Evolutionary conservation across 306 rosid genomes (phyloP).

Genomic region (Coriaria nepalensis): DNA sequence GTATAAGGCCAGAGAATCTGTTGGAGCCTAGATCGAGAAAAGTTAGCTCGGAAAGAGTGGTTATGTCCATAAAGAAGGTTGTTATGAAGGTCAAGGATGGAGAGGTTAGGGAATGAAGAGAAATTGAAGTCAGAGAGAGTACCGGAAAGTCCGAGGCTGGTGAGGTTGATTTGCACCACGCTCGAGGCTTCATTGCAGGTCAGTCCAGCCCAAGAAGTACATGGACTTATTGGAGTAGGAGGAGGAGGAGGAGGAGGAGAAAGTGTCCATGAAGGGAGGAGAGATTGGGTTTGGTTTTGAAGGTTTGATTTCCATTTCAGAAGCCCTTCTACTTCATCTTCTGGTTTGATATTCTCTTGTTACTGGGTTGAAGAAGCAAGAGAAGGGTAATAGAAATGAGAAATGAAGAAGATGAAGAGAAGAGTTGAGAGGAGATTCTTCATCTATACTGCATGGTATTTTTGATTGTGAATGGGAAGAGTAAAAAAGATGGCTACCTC

Average conservation of each 20-base stretch:
- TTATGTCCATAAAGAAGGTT: slow-evolving; percentile 5
- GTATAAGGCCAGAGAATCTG: slow-evolving; percentile 4
- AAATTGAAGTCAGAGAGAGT: slow-evolving; percentile 7
- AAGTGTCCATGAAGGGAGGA: slow-evolving; percentile 13
- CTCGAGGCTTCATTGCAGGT: slow-evolving; percentile 1
- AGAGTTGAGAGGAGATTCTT: neutral
- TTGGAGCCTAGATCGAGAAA: slow-evolving; percentile 11
- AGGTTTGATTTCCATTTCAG: slow-evolving; percentile 11
- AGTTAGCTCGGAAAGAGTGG: slow-evolving; percentile 1
- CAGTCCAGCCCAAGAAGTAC: slow-evolving; percentile 13
- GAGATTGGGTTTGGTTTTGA: slow-evolving; percentile 8
- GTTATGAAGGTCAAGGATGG: slow-evolving; percentile 6
- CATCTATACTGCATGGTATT: neutral
- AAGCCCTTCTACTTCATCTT: slow-evolving; percentile 8
- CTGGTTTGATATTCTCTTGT: neutral
- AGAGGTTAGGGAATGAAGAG: slow-evolving; percentile 11
- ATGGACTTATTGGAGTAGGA: slow-evolving; percentile 1
- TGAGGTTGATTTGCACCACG: slow-evolving; percentile 5
- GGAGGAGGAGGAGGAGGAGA: neutral
- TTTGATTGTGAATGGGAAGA: neutral
- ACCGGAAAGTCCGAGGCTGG: slow-evolving; percentile 4
- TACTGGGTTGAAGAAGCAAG: neutral
- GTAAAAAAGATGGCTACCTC: too few relatives aligned
- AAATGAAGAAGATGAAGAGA: slow-evolving; percentile 4
- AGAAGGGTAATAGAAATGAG: neutral